These are phyloP conservation scores for Aleurites moluccanus DNA, from an alignment of 441 rosid genomes.

Conservation along the genomic window DNA sequence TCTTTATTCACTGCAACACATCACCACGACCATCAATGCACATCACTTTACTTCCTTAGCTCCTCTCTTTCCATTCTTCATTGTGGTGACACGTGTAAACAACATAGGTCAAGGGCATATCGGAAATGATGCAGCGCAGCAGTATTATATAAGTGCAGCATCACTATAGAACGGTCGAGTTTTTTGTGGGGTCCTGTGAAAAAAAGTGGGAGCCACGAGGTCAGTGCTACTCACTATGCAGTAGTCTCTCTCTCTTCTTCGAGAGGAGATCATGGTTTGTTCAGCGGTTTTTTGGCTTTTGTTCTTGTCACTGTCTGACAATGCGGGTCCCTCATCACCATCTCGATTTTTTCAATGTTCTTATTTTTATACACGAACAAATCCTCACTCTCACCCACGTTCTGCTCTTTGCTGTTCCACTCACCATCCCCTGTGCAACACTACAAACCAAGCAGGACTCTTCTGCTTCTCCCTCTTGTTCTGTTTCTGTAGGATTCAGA, in stretches of 20 bases:
- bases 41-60: neutral
- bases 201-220: slow-evolving; percentile 24
- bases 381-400: neutral
- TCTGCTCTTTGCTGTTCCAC: neutral
- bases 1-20: neutral
- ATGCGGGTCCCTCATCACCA: slow-evolving; percentile 22
- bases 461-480: slow-evolving; percentile 16
- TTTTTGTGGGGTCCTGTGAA: slow-evolving; percentile 15
- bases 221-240: neutral
- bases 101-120: neutral
- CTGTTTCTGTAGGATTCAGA: slow-evolving; percentile 31
- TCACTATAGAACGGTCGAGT: slow-evolving; percentile 32
- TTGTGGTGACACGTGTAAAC: slow-evolving; percentile 1
- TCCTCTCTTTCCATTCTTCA: neutral
- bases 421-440: neutral
- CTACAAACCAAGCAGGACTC: neutral
- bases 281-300: slow-evolving; percentile 3
- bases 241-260: neutral
- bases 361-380: neutral
- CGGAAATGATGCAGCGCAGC: neutral
- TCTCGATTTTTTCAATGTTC: slow-evolving; percentile 16
- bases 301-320: slow-evolving; percentile 19
- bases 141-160: neutral
- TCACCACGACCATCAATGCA: slow-evolving; percentile 5
- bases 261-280: slow-evolving; percentile 15